These are phyloP conservation scores for Globisporangium ultimum DNA, from an alignment of 352 stramenopile species.

Conservation along the genomic window DNA sequence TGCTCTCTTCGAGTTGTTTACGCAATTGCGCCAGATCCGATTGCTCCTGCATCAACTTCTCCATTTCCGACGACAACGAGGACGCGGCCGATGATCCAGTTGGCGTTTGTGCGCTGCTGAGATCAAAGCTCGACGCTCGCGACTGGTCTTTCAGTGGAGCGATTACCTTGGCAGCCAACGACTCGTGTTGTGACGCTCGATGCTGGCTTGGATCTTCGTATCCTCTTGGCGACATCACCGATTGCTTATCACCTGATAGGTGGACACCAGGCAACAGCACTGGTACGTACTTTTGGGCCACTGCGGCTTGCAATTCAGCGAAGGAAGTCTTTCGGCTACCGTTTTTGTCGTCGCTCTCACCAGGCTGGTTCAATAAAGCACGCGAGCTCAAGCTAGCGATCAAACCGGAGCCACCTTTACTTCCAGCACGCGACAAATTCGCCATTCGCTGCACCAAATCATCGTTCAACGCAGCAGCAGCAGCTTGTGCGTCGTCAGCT, in stretches of 20 bases:
- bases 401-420: constrained; percentile 35
- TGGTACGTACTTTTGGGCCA: constrained; percentile 35
- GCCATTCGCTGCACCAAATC: constrained; percentile 75
- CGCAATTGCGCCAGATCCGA: constrained; percentile 56
- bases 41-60: constrained; percentile 68
- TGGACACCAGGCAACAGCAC: constrained; percentile 49
- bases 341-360: not conserved
- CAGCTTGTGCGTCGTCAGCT: constrained; percentile 6
- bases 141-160: constrained; percentile 27
- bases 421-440: constrained; percentile 56
- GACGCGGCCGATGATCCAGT: not conserved
- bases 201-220: not conserved
- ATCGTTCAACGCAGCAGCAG: constrained; percentile 22
- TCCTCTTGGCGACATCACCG: not conserved
- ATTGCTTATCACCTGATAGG: constrained; percentile 22
- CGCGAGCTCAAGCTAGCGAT: constrained; percentile 56
- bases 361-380: not conserved
- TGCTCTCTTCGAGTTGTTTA: constrained; percentile 66
- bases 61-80: constrained; percentile 42
- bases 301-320: constrained; percentile 9
- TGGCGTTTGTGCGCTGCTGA: not conserved
- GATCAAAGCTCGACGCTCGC: constrained; percentile 1
- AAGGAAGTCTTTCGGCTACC: constrained; percentile 9
- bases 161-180: constrained; percentile 36
- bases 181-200: constrained; percentile 10